Base-by-base conservation (phyloP, 176 grass and related monocot genomes). In the Dendrocalamus sinicus region DNA sequence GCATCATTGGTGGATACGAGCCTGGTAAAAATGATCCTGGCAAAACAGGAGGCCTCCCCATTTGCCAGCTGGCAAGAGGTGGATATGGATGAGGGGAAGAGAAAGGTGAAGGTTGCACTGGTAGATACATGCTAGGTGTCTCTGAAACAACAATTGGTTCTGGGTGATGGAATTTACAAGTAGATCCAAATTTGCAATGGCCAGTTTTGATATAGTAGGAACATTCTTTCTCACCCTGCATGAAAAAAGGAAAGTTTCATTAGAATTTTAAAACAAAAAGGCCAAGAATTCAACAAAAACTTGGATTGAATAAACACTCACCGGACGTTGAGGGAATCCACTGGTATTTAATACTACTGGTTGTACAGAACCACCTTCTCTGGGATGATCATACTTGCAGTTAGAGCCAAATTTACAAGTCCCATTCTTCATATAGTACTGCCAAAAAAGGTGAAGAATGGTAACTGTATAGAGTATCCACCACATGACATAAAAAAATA, bases 371-470 rank as follows among this genome's bases (percentile, higher is more conserved):
- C 84, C 79, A 78, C 77, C 79, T 84, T 96, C 89, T 67, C 87
- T 95, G 19, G 96, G 96, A 70, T 98, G 96, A 88, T 94, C 81
- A 84, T 92, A 95, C 69, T 96, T 98, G 84, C 96, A 98, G 39
- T 91, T 89, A 53, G 93, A 81, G 43, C 93, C 96, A 75, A 91
- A 96, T 68, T 94, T 95, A 84, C 96, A 95, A 28, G 78, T 92
- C 74, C 96, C 91, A 78, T 92, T 98, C 86, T 96, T 98, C 65
- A 92, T 85, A 65, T 92, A 98, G 79, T 89, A 92, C 96, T 98
- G 86, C 74, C 89, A 86, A 47, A 51, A 51, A 77, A 26, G 12
- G 19, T 12, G 54, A 75, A 71, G 1, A 61, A 17, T 3, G 1
- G 3, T 72, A 69, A 73, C 24, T 12, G 53, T 32, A 58, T 32